phyloP scores from a whole-genome alignment of 202 grass and related monocot species.

The Zizania palustris region DNA sequence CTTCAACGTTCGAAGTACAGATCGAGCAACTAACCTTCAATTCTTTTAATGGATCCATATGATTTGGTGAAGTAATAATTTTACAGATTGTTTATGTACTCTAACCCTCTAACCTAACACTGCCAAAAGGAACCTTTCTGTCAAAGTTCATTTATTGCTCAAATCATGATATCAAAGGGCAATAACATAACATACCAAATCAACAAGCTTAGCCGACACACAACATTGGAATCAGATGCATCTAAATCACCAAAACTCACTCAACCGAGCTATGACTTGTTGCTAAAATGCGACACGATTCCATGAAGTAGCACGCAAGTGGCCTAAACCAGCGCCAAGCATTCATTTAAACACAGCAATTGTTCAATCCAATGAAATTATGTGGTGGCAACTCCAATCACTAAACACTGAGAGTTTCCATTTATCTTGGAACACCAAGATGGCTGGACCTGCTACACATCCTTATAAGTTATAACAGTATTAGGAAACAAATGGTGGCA shows the following conservation, averaged over 20 bases:
- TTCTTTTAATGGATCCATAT: background rate
- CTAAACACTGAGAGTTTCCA: background rate
- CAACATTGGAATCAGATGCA: background rate
- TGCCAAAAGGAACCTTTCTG: background rate
- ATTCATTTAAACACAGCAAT: conserved; percentile 1
- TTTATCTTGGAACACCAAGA: background rate
- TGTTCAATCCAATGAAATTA: background rate
- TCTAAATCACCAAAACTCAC: background rate
- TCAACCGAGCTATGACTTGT: background rate
- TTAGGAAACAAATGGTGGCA: background rate
- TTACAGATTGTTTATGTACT: background rate
- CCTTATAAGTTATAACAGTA: background rate
- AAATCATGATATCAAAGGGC: background rate
- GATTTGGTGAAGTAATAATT: background rate
- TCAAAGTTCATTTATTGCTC: background rate
- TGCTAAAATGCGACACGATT: conserved; percentile 17
- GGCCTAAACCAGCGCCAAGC: background rate
- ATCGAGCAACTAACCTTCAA: conserved; percentile 14
- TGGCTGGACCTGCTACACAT: background rate
- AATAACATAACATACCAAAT: background rate
- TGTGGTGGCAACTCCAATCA: background rate
- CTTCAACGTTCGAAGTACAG: conserved; percentile 4
- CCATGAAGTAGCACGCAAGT: background rate
- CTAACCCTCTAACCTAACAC: background rate
- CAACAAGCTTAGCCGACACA: background rate